Conservation (phyloP, 2,329 filamentous ascomycete species). For the Fusarium sp. region DNA sequence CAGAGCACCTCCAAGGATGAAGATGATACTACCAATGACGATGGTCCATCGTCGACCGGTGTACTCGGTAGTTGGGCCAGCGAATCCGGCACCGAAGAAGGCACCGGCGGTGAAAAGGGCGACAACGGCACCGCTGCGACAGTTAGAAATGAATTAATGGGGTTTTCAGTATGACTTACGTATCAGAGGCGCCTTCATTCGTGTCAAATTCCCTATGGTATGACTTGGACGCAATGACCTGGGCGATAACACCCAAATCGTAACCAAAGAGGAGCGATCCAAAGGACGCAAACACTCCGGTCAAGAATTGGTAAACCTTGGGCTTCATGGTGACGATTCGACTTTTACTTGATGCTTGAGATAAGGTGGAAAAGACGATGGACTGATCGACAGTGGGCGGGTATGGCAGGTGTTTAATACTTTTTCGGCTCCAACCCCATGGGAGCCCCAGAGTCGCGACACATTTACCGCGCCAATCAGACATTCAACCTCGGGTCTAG, state of each 20-base stretch:
- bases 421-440: neutral
- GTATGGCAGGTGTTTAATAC: slow-evolving; percentile 13
- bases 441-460: neutral
- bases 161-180: slow-evolving; percentile 16
- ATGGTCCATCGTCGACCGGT: slow-evolving; percentile 80
- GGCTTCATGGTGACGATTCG: slow-evolving; percentile 43
- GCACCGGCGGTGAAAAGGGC: slow-evolving; percentile 85
- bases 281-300: slow-evolving; percentile 56
- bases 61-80: slow-evolving; percentile 75
- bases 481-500: too few species aligned
- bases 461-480: too few species aligned
- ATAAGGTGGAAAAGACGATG: neutral
- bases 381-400: slow-evolving; percentile 12
- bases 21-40: slow-evolving; percentile 77
- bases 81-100: slow-evolving; percentile 77
- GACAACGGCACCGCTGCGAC: slow-evolving; percentile 59
- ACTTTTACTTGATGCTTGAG: neutral
- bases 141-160: neutral
- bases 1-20: slow-evolving; percentile 79
- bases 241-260: slow-evolving; percentile 58
- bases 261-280: slow-evolving; percentile 48
- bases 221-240: slow-evolving; percentile 64
- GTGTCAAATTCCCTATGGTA: slow-evolving; percentile 10
- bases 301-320: slow-evolving; percentile 66
- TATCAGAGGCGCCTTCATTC: slow-evolving; percentile 58